phyloP scores from a whole-genome alignment of 257 asterid genomes.

The Solanum etuberosum region DNA sequence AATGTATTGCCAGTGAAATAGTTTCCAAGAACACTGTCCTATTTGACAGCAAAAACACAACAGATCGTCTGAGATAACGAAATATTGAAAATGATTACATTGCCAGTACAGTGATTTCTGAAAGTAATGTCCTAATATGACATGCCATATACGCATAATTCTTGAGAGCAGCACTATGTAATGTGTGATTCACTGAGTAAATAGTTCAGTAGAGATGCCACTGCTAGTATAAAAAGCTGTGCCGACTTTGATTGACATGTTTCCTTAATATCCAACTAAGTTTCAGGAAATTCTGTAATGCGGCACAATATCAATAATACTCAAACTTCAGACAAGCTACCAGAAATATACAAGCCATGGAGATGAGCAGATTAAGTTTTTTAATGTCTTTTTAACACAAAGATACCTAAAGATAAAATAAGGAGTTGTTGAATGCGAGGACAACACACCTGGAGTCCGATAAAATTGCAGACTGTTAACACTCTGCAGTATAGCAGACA shows the following conservation, averaged over 20 bases:
- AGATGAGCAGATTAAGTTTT: background rate
- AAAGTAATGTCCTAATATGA: background rate
- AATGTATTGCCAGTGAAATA: background rate
- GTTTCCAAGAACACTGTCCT: background rate
- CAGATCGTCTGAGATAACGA: background rate
- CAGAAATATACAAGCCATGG: background rate
- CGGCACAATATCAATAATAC: background rate
- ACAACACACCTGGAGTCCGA: constrained; percentile 76
- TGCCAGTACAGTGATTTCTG: background rate
- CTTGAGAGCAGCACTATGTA: background rate
- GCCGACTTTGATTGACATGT: background rate
- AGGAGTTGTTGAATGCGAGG: constrained; percentile 10
- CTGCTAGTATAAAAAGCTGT: background rate
- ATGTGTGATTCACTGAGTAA: background rate
- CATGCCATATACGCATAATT: background rate
- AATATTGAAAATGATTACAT: background rate
- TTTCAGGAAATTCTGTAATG: background rate
- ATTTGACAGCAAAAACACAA: background rate
- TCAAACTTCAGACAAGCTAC: background rate
- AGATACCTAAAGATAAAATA: background rate
- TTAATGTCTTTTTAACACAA: background rate
- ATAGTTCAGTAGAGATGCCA: background rate
- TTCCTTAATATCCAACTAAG: background rate
- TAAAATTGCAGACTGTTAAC: constrained; percentile 84
- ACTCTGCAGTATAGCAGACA: constrained; percentile 93